Conservation (phyloP, 441 rosid species). For the Raphanus hybrid region DNA sequence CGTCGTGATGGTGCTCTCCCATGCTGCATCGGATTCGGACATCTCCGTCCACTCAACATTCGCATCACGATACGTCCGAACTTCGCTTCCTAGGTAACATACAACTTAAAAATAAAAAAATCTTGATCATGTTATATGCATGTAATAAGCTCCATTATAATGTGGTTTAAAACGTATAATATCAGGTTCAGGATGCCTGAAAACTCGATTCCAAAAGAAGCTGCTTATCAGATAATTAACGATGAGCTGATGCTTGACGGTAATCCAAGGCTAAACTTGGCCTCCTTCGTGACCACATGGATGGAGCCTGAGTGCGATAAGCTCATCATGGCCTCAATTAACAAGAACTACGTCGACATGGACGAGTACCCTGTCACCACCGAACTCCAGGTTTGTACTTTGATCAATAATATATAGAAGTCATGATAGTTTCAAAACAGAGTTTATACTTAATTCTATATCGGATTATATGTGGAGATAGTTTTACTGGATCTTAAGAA, state of each 20-base stretch:
- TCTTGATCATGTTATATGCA: background rate
- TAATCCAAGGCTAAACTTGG: slow-evolving; percentile 55
- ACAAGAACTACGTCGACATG: slow-evolving; percentile 37
- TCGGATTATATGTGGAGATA: background rate
- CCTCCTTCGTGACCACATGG: slow-evolving; percentile 64
- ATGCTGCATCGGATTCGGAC: slow-evolving; percentile 47
- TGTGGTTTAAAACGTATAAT: background rate
- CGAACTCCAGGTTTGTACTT: slow-evolving; percentile 50
- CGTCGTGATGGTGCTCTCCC: slow-evolving; percentile 53
- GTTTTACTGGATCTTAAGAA: background rate
- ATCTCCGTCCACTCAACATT: slow-evolving; percentile 58
- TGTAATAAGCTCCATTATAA: background rate
- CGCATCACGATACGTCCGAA: slow-evolving; percentile 60
- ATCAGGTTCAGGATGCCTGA: slow-evolving; percentile 52
- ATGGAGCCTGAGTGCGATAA: slow-evolving; percentile 66
- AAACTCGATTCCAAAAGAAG: slow-evolving; percentile 56
- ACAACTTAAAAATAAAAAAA: background rate
- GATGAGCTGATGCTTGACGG: slow-evolving; percentile 63
- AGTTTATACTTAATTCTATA: background rate
- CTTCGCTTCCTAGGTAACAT: slow-evolving; percentile 53
- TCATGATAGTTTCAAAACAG: background rate
- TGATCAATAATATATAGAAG: background rate
- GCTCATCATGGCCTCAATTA: slow-evolving; percentile 54
- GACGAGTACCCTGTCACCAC: slow-evolving; percentile 65
- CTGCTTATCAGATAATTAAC: slow-evolving; percentile 58